Conservation (phyloP, 805 yeast genomes). For the Zygosaccharomyces gambellarensis region DNA sequence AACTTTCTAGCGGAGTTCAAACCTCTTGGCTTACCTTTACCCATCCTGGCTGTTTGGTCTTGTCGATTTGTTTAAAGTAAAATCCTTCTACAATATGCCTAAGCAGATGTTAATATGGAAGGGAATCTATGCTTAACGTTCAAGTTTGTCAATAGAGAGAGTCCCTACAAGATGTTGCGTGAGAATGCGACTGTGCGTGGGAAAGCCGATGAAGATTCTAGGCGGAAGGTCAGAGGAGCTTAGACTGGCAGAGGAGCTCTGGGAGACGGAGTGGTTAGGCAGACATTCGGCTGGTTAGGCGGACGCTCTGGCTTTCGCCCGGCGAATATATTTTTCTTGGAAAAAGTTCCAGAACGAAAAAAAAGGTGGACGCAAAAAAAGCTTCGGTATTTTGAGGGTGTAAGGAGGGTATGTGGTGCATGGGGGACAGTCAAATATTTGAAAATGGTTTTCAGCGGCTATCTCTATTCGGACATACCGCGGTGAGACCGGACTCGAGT, state of each 20-base stretch:
- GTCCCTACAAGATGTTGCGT: not conserved
- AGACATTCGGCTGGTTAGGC: not conserved
- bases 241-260: not conserved
- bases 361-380: not conserved
- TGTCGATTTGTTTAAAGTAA: conserved; percentile 11
- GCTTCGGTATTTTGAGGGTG: not conserved
- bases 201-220: not conserved
- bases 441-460: not conserved
- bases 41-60: conserved; percentile 57
- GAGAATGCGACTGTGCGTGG: conserved; percentile 1
- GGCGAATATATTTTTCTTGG: not conserved
- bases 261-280: not conserved
- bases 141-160: conserved; percentile 6
- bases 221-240: not conserved
- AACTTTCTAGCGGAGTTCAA: conserved; percentile 99
- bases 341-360: not conserved
- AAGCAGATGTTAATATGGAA: not conserved
- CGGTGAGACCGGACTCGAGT: not conserved
- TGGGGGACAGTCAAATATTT: not conserved
- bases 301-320: not conserved
- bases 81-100: not conserved
- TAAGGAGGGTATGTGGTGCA: not conserved
- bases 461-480: not conserved
- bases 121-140: not conserved
- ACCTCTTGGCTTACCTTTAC: conserved; percentile 99